A percentile compares a stretch with the other conserved stretches of the same genome.
Evolutionary conservation across 805 yeast genomes (phyloP).

Genomic region (Nematodospora valgi): DNA sequence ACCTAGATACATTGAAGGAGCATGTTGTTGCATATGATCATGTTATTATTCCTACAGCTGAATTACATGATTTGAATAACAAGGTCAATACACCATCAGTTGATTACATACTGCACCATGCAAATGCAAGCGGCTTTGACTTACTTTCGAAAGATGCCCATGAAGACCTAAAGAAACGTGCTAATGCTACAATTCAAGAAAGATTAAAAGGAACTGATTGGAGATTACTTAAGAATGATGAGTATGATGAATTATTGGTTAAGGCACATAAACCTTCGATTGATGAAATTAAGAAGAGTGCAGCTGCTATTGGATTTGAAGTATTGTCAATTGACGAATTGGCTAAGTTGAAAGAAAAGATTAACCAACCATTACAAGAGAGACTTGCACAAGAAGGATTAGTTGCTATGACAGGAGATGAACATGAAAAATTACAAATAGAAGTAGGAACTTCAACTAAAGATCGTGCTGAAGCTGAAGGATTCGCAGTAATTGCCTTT

Average conservation of each 20-base stretch:
- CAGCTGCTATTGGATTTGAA: conserved; percentile 23
- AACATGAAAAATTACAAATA: conserved; percentile 10
- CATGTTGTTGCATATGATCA: conserved; percentile 6
- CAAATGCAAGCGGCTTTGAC: conserved; percentile 7
- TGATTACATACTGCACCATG: conserved; percentile 1
- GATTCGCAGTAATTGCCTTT: conserved; percentile 12
- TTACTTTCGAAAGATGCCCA: conserved; percentile 16
- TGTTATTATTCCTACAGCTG: conserved; percentile 12
- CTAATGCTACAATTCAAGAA: conserved; percentile 15
- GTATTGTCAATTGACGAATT: conserved; percentile 18
- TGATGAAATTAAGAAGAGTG: conserved; percentile 22
- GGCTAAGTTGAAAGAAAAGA: conserved; percentile 11
- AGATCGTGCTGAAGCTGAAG: conserved; percentile 7
- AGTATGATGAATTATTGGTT: conserved; percentile 29
- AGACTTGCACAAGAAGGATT: conserved; percentile 17
- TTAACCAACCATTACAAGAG: conserved; percentile 13
- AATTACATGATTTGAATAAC: conserved; percentile 13
- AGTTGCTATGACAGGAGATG: conserved; percentile 15
- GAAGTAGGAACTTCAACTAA: conserved; percentile 3
- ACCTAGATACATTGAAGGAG: conserved; percentile 6
- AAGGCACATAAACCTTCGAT: conserved; percentile 27
- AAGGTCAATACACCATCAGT: conserved; percentile 1
- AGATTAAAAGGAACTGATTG: conserved; percentile 10
- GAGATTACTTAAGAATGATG: conserved; percentile 15
- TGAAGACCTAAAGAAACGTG: conserved; percentile 15